phyloP scores from a whole-genome alignment of 768 basidiomycete genomes.

The Hortiboletus flavorubellus region DNA sequence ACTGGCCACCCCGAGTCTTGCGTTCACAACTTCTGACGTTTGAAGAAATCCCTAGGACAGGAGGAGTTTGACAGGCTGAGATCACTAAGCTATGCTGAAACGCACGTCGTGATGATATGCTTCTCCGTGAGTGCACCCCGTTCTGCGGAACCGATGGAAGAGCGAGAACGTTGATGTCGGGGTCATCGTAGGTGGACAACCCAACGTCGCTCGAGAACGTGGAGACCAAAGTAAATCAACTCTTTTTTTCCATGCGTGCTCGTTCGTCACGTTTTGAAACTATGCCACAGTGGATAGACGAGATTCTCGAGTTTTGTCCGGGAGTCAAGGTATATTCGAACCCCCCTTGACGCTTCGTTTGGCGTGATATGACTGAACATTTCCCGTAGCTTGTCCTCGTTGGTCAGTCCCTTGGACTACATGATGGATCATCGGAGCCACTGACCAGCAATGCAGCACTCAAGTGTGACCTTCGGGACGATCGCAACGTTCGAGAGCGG shows the following conservation, averaged over 20 bases:
- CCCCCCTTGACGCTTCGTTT: not conserved
- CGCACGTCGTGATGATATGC: constrained; percentile 94
- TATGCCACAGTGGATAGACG: constrained; percentile 80
- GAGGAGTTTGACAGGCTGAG: constrained; percentile 94
- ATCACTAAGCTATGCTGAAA: constrained; percentile 95
- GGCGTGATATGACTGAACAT: constrained; percentile 3
- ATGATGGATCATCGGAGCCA: not conserved
- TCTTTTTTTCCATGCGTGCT: not conserved
- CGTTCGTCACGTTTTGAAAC: not conserved
- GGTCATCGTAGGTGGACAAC: constrained; percentile 69
- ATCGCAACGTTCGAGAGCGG: constrained; percentile 65
- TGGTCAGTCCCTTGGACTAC: constrained; percentile 49
- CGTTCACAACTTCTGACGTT: constrained; percentile 28
- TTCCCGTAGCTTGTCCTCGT: constrained; percentile 73
- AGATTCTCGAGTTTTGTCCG: constrained; percentile 88
- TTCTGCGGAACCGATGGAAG: not conserved
- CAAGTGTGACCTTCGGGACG: constrained; percentile 95
- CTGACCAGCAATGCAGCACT: constrained; percentile 53
- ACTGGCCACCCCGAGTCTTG: not conserved
- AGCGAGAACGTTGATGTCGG: not conserved
- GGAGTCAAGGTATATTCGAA: constrained; percentile 74
- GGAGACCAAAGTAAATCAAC: constrained; percentile 70
- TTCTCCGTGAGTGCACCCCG: constrained; percentile 65
- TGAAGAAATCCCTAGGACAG: constrained; percentile 59
- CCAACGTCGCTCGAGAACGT: constrained; percentile 95